A percentile compares a stretch with the other conserved stretches of the same genome.
These are phyloP conservation scores for Penicillium desertorum DNA, from an alignment of 495 filamentous ascomycete species.

Conservation along the genomic window DNA sequence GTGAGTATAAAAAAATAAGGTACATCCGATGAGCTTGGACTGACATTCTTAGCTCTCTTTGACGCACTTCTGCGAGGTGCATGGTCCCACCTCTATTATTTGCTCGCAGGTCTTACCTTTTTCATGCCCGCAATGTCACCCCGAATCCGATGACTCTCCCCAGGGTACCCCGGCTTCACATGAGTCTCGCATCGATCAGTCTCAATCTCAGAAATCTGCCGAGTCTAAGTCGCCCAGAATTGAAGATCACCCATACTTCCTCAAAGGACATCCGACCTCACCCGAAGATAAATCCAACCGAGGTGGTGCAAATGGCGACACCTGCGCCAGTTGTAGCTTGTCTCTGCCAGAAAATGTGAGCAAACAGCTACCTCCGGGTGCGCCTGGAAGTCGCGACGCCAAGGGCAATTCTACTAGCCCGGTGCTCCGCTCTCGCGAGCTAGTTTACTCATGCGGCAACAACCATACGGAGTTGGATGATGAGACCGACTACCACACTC, in stretches of 20 bases:
- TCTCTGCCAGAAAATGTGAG: slow-evolving; percentile 54
- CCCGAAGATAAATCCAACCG: slow-evolving; percentile 36
- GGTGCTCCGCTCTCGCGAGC: slow-evolving; percentile 55
- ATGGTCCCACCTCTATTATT: slow-evolving; percentile 92
- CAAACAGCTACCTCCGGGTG: slow-evolving; percentile 54
- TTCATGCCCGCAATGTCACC: slow-evolving; percentile 70
- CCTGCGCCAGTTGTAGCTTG: slow-evolving; percentile 60
- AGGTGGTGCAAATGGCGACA: slow-evolving; percentile 44
- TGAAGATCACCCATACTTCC: slow-evolving; percentile 48
- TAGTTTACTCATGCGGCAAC: slow-evolving; percentile 47
- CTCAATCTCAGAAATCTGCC: slow-evolving; percentile 6
- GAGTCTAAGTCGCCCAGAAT: slow-evolving; percentile 37
- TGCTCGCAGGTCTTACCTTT: slow-evolving; percentile 87
- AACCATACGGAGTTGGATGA: slow-evolving; percentile 44
- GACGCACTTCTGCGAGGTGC: slow-evolving; percentile 94
- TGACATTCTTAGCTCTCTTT: slow-evolving; percentile 69
- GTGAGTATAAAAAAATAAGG: slow-evolving; percentile 19
- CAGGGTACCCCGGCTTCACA: slow-evolving; percentile 36
- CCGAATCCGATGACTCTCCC: slow-evolving; percentile 37
- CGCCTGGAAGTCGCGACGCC: slow-evolving; percentile 51
- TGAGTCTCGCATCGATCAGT: slow-evolving; percentile 24
- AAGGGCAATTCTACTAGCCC: slow-evolving; percentile 55
- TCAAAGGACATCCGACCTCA: slow-evolving; percentile 36
- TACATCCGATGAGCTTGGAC: background rate
- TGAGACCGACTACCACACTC: slow-evolving; percentile 36